Percentiles rank a stretch among this genome's conserved stretches.
Conservation (phyloP, 2,329 filamentous ascomycete species). For the Diaporthe sp. region DNA sequence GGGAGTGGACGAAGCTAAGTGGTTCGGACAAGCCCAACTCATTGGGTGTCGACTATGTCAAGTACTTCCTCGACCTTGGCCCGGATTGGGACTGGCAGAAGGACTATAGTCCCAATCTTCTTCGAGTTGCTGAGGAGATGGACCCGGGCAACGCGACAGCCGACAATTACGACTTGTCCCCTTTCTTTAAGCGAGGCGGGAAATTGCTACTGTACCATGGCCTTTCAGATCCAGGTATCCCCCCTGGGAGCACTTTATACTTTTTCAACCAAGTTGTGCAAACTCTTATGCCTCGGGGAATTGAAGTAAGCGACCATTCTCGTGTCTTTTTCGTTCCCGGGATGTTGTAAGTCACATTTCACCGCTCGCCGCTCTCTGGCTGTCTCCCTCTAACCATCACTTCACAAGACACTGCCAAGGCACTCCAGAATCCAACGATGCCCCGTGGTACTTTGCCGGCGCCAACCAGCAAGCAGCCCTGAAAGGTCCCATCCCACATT, state of each 20-base stretch:
- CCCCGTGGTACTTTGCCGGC: slow-evolving; percentile 33
- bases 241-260: slow-evolving; percentile 50
- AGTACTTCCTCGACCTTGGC: neutral
- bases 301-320: neutral
- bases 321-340: slow-evolving; percentile 63
- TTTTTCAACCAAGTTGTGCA: neutral
- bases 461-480: slow-evolving; percentile 29
- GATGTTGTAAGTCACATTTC: slow-evolving; percentile 50
- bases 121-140: neutral
- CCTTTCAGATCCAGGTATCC: slow-evolving; percentile 58
- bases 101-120: neutral
- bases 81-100: neutral
- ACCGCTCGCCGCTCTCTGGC: neutral
- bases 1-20: neutral
- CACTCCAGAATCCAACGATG: neutral
- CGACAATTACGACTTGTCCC: slow-evolving; percentile 38
- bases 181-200: slow-evolving; percentile 51
- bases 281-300: slow-evolving; percentile 40
- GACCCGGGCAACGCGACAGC: slow-evolving; percentile 36
- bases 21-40: neutral
- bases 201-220: slow-evolving; percentile 64
- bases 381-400: neutral
- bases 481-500: neutral
- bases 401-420: neutral
- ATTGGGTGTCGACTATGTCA: neutral